Conservation (phyloP, 345 rosid genomes). For the Brassica nigra region DNA sequence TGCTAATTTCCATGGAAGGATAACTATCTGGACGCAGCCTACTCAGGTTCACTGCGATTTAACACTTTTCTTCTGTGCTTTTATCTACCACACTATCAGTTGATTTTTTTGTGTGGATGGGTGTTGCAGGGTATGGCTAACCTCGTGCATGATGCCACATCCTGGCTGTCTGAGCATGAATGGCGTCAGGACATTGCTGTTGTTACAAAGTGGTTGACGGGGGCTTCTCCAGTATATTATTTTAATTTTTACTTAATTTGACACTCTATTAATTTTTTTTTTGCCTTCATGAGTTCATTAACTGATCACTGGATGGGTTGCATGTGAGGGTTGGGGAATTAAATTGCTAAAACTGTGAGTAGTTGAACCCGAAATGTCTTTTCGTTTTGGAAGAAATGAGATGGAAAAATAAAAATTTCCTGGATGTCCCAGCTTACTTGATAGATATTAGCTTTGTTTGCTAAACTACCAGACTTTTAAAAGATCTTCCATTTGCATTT, state of each 20-base stretch:
- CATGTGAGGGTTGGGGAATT: slow-evolving; percentile 8
- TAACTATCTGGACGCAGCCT: slow-evolving; percentile 96
- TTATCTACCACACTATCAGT: not conserved
- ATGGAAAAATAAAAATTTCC: slow-evolving; percentile 2
- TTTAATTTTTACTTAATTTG: slow-evolving; percentile 8
- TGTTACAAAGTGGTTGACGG: slow-evolving; percentile 92
- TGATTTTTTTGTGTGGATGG: slow-evolving; percentile 9
- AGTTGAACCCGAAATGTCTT: slow-evolving; percentile 14
- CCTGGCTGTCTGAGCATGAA: slow-evolving; percentile 97
- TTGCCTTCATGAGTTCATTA: not conserved
- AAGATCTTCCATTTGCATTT: slow-evolving; percentile 2
- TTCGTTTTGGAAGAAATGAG: slow-evolving; percentile 20
- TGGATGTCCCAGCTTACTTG: slow-evolving; percentile 1
- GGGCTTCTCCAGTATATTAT: slow-evolving; percentile 80
- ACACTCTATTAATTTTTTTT: not conserved
- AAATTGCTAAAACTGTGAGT: not conserved
- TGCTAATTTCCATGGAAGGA: slow-evolving; percentile 96
- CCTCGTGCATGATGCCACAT: slow-evolving; percentile 81
- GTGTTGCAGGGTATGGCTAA: slow-evolving; percentile 78
- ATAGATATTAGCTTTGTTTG: slow-evolving; percentile 18
- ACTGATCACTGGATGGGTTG: not conserved
- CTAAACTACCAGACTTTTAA: not conserved
- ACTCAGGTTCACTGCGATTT: slow-evolving; percentile 61
- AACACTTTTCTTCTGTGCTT: not conserved
- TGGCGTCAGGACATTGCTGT: slow-evolving; percentile 99